Conservation (phyloP, 768 basidiomycete species). For the Suillus bovinus region DNA sequence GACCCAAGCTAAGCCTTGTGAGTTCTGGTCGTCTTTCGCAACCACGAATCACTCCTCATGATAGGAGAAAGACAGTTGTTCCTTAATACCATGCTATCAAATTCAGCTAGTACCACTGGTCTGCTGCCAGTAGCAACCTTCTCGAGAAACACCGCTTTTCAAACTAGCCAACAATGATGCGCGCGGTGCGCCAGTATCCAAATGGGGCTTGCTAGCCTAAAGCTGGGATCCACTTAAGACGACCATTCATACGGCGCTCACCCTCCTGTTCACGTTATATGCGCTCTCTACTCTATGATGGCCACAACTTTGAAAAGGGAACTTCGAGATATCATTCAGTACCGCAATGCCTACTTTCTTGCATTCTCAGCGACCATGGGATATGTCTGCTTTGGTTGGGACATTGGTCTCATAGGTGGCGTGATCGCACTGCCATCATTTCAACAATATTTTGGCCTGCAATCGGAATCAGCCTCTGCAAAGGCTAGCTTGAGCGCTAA, state of each 20-base stretch:
- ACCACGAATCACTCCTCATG: background rate
- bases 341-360: constrained; percentile 37
- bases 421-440: constrained; percentile 38
- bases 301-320: constrained; percentile 19
- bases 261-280: background rate
- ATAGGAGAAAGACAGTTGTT: background rate
- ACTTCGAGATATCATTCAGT: constrained; percentile 22
- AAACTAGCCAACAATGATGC: background rate
- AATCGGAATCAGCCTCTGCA: constrained; percentile 24
- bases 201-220: background rate
- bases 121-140: background rate
- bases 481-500: constrained; percentile 34
- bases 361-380: constrained; percentile 36
- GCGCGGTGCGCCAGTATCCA: background rate
- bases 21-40: background rate
- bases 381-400: constrained; percentile 38
- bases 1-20: constrained; percentile 3
- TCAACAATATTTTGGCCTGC: constrained; percentile 34
- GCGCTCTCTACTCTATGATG: constrained; percentile 14
- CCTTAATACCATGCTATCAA: background rate
- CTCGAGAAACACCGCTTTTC: background rate
- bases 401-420: constrained; percentile 39
- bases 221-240: background rate
- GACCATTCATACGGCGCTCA: background rate
- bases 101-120: background rate